Base-by-base conservation (phyloP, 176 grass and related monocot species). In the Avena insularis region DNA sequence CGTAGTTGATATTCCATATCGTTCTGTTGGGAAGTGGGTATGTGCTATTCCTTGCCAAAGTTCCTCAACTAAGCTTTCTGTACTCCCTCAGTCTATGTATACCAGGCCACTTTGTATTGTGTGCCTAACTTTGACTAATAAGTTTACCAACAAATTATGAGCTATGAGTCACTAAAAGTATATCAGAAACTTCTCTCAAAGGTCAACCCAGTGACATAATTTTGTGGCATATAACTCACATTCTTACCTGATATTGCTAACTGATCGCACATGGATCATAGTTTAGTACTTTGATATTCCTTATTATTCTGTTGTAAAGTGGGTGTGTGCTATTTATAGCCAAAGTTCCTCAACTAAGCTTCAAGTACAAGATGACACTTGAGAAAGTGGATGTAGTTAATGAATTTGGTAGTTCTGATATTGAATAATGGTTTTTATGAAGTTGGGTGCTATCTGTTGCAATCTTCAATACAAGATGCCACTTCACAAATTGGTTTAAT, bases 271-370 rank as follows among this genome's bases (percentile, higher is more conserved):
- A 43, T 43, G 35, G 33, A 70, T 9, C 3, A 8, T 17, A 69
- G 15, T 69, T 69, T 69, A 19, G 8, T 38, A 43, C 3, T 20
- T 69, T 19, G 27, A 14, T 31, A 14, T 27, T 79, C 33, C 57
- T 49, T 79, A 53, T 19, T 66, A 17, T 40, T 86, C 60, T 62
- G n/a, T 78, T 78, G 20, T 54, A 51, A 82, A 86, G 17, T 71
- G 33, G n/a, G 59, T 8, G 21, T 11, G 2, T 25, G 77, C 16
- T 45, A 73, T 74, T 79, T 8, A 72, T 17, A 33, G 20, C 16
- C 11, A 33, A 59, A 35, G 23, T 70, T 85, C 53, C 15, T 63
- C 43, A 38, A 84, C 25, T 67, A 68, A 67, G 71, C 58, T 51
- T 14, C 36, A 27, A 11, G 29, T 72, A 56, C 63, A 90, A 36